Evolutionary conservation across 2,329 filamentous ascomycete species (phyloP).

Genomic region (Blumeriella jaapii): DNA sequence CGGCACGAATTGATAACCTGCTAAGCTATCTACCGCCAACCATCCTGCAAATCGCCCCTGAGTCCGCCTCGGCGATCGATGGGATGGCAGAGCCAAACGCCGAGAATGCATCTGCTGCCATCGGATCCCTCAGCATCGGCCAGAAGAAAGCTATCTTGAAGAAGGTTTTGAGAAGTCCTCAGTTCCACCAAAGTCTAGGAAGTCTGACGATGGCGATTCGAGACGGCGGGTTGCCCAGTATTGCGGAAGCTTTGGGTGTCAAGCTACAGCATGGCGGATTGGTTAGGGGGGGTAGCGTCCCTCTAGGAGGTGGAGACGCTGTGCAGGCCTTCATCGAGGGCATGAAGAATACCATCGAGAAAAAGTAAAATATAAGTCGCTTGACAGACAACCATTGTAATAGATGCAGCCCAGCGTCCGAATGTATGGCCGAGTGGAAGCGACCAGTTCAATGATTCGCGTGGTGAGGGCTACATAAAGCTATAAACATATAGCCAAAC

Average conservation of each 20-base stretch:
- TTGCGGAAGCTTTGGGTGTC: slow-evolving; percentile 75
- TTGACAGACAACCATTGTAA: too few species aligned
- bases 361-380: slow-evolving; percentile 18
- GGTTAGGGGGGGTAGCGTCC: slow-evolving; percentile 65
- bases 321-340: slow-evolving; percentile 87
- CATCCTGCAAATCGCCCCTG: slow-evolving; percentile 65
- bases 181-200: slow-evolving; percentile 77
- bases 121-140: slow-evolving; percentile 57
- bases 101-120: slow-evolving; percentile 59
- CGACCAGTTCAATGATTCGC: too few species aligned
- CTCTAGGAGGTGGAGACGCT: slow-evolving; percentile 76
- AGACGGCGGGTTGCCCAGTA: slow-evolving; percentile 81
- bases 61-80: slow-evolving; percentile 45
- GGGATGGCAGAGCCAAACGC: slow-evolving; percentile 53
- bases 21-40: slow-evolving; percentile 69
- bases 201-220: slow-evolving; percentile 79
- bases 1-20: slow-evolving; percentile 61
- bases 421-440: too few species aligned
- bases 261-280: slow-evolving; percentile 77
- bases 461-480: neutral
- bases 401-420: too few species aligned
- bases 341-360: slow-evolving; percentile 65
- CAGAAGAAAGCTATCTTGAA: slow-evolving; percentile 75
- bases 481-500: neutral
- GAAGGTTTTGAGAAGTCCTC: slow-evolving; percentile 76